Evolutionary conservation across 2,329 filamentous ascomycete species (phyloP).

Genomic region (Fusarium humuli): DNA sequence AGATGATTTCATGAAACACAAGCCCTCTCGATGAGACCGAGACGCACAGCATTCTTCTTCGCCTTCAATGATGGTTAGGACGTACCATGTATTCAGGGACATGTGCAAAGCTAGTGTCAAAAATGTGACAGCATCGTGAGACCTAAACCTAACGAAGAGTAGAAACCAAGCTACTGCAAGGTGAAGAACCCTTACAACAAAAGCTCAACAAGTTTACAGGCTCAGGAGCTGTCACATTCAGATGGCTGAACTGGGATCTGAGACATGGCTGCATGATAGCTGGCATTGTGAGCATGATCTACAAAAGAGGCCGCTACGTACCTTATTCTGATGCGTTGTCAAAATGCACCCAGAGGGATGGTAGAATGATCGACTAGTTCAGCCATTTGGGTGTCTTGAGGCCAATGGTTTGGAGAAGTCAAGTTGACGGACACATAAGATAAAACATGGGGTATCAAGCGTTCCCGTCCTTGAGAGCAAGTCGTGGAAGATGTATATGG

Average conservation of each 20-base stretch:
- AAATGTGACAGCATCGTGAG: neutral
- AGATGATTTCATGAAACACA: neutral
- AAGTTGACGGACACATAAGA: neutral
- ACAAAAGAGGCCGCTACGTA: constrained; percentile 1
- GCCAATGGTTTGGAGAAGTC: constrained; percentile 18
- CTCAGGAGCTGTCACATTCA: neutral
- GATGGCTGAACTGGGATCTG: constrained; percentile 14
- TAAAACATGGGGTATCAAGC: neutral
- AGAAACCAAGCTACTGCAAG: constrained; percentile 6
- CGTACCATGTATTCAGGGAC: neutral
- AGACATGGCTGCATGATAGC: constrained; percentile 11
- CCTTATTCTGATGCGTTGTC: constrained; percentile 27
- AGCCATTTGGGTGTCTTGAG: neutral
- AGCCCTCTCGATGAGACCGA: neutral
- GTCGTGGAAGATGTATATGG: neutral
- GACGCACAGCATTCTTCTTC: neutral
- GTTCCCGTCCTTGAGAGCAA: neutral
- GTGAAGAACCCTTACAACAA: neutral
- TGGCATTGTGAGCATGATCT: constrained; percentile 4
- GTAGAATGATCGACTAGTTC: constrained; percentile 26
- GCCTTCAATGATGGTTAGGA: neutral
- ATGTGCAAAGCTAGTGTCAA: neutral
- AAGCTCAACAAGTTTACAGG: neutral
- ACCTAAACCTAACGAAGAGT: neutral
- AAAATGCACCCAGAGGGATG: constrained; percentile 14